These are phyloP conservation scores for Fragaria iinumae DNA, from an alignment of 306 rosid species.

Conservation along the genomic window DNA sequence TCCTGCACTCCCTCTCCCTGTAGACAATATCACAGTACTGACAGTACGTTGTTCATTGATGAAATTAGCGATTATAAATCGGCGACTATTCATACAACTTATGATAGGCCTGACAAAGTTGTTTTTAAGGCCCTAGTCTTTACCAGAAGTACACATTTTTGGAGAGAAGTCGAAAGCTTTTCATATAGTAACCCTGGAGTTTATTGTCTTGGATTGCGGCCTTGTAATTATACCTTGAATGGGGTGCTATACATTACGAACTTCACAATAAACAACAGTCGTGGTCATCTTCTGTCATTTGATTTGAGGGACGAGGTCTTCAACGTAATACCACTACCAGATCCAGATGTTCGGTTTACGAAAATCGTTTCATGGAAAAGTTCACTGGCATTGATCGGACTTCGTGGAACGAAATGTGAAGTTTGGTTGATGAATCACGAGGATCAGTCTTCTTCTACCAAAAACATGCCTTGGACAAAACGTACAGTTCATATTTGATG, in stretches of 20 bases:
- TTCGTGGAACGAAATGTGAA: background rate
- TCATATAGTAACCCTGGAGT: background rate
- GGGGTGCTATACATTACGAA: background rate
- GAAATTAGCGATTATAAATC: background rate
- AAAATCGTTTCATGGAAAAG: background rate
- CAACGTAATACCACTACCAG: background rate
- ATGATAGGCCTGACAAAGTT: background rate
- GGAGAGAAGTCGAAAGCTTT: background rate
- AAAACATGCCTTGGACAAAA: background rate
- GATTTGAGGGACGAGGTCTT: background rate
- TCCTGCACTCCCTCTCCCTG: background rate
- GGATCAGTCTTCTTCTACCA: background rate
- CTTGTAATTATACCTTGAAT: background rate
- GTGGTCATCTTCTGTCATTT: background rate
- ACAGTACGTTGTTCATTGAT: background rate
- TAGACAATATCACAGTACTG: background rate
- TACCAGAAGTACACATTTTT: background rate
- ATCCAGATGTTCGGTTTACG: background rate
- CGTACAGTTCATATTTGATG: background rate
- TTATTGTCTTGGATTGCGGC: background rate
- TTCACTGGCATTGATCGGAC: background rate
- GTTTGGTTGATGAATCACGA: background rate
- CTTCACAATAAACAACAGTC: no score
- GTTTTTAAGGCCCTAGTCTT: background rate
- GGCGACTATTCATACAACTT: background rate